Percentiles rank a stretch among this genome's conserved stretches.
phyloP scores from a whole-genome alignment of 257 asterid genomes.

The Lithospermum erythrorhizon region DNA sequence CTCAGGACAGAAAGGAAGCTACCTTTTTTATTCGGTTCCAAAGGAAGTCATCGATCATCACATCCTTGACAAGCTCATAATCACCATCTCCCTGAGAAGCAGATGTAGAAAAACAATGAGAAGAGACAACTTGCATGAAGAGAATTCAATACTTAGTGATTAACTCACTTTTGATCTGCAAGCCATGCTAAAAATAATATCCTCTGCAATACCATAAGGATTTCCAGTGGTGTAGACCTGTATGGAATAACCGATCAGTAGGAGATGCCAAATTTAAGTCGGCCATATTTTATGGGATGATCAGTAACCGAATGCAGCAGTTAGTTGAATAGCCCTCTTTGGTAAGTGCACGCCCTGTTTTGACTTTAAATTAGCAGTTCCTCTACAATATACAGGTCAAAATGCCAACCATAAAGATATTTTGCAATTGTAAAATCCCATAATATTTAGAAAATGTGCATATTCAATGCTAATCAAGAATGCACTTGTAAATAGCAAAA shows the following conservation, averaged over 20 bases:
- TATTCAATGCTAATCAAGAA: too few relatives aligned
- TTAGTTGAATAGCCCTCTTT: too few relatives aligned
- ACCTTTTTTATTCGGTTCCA: conserved; percentile 74
- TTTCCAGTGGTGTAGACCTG: conserved; percentile 79
- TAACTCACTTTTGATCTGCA: conserved; percentile 73
- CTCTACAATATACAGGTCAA: too few relatives aligned
- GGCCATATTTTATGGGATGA: too few relatives aligned
- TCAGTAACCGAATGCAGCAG: too few relatives aligned
- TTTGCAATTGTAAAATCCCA: too few relatives aligned
- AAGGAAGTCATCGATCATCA: conserved; percentile 66
- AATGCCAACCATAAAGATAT: too few relatives aligned
- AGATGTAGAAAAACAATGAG: not conserved
- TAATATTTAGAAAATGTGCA: too few relatives aligned
- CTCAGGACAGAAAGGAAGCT: not conserved
- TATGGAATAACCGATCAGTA: not conserved
- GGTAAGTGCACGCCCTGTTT: too few relatives aligned
- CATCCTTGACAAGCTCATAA: conserved; percentile 82
- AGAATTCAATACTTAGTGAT: not conserved
- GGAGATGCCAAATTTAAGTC: too few relatives aligned
- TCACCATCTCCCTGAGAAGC: conserved; percentile 77
- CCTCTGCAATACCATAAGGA: conserved; percentile 84
- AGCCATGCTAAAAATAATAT: conserved; percentile 92
- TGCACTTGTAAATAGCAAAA: too few relatives aligned
- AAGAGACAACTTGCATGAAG: not conserved
- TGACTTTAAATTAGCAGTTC: too few relatives aligned